Evolutionary conservation across 1,139 yeast species (phyloP).

Genomic region (Protomyces inouyei): DNA sequence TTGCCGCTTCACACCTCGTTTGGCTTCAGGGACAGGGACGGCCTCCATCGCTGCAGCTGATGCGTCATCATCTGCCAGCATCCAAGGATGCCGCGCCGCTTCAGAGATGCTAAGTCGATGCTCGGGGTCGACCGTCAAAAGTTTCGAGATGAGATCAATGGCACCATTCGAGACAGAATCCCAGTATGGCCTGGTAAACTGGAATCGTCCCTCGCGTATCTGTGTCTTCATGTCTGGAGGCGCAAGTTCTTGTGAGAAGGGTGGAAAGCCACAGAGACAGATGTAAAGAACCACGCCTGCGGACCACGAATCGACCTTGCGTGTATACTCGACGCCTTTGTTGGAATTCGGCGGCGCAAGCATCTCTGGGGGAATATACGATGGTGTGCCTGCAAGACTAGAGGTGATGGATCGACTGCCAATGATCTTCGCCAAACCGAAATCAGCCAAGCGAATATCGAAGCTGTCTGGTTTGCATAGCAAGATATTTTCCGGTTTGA

Average conservation of each 20-base stretch:
- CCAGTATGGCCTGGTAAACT: conserved; percentile 77
- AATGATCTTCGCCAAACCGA: conserved; percentile 71
- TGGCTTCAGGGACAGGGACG: background rate
- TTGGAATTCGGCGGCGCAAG: conserved; percentile 3
- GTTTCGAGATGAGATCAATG: conserved; percentile 58
- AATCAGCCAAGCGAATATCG: conserved; percentile 77
- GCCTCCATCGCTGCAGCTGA: background rate
- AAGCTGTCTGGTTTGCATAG: conserved; percentile 53
- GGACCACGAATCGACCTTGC: conserved; percentile 30
- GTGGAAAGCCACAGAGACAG: conserved; percentile 69
- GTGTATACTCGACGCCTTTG: background rate
- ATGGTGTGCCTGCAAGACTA: conserved; percentile 27
- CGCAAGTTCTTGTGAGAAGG: conserved; percentile 73
- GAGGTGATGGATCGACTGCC: conserved; percentile 19
- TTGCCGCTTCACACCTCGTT: conserved; percentile 13
- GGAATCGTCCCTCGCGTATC: conserved; percentile 59
- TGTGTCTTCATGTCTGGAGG: conserved; percentile 77
- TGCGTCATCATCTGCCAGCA: background rate
- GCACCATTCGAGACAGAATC: conserved; percentile 62
- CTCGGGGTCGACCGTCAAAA: conserved; percentile 56
- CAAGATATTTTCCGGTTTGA: conserved; percentile 83
- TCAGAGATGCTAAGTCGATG: conserved; percentile 51
- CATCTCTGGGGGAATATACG: conserved; percentile 30
- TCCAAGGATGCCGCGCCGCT: conserved; percentile 58
- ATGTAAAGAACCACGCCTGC: conserved; percentile 29